Conservation (phyloP, 202 grass and related monocot genomes). For the Carex arenaria region DNA sequence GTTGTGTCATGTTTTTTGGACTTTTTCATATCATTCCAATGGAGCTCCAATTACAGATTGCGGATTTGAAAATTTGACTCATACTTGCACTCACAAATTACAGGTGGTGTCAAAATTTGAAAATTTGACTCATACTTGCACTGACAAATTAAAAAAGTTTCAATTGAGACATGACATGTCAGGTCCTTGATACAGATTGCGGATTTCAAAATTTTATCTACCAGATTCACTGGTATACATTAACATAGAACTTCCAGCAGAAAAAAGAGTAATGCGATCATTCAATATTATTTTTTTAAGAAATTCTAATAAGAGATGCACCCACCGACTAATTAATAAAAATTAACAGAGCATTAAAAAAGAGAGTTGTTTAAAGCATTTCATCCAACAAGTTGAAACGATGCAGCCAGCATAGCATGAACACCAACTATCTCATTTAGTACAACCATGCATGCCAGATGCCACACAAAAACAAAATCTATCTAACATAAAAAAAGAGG, state of each 20-base stretch:
- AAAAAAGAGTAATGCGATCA: neutral
- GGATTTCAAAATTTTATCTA: neutral
- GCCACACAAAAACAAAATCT: neutral
- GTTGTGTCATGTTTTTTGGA: neutral
- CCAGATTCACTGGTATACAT: neutral
- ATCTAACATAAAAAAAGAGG: neutral
- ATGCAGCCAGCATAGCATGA: neutral
- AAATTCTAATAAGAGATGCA: neutral
- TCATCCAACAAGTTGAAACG: neutral
- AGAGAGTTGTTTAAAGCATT: neutral
- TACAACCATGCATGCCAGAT: neutral
- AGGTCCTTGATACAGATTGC: neutral
- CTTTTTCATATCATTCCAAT: neutral
- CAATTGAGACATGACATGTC: neutral
- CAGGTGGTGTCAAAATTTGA: too few relatives aligned
- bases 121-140: too few relatives aligned
- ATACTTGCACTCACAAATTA: too few relatives aligned
- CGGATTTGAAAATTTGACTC: too few relatives aligned
- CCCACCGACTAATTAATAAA: neutral
- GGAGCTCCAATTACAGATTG: neutral
- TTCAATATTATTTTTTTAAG: neutral
- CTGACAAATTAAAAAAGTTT: too few relatives aligned
- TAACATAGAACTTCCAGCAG: neutral
- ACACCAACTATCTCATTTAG: neutral
- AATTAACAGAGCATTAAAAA: neutral